Conservation (phyloP, 2,329 filamentous ascomycete genomes). For the Juglanconis sp. region DNA sequence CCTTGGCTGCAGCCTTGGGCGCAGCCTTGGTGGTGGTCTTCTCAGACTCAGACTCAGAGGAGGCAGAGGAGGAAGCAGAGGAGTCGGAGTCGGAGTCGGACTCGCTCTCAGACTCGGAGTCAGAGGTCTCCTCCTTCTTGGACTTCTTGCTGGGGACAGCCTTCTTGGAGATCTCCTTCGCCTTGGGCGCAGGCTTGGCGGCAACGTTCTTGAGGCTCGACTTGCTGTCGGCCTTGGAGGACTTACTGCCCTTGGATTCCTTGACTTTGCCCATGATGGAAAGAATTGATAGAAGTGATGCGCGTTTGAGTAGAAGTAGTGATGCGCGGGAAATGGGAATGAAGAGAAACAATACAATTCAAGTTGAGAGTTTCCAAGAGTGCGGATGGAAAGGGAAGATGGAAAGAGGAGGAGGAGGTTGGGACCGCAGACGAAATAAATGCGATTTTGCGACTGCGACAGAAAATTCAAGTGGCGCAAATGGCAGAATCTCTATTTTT, state of each 20-base stretch:
- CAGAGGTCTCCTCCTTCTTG: slow-evolving; percentile 41
- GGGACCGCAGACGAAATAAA: slow-evolving; percentile 12
- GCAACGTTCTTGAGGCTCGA: slow-evolving; percentile 63
- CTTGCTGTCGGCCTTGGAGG: slow-evolving; percentile 44
- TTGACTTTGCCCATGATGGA: slow-evolving; percentile 65
- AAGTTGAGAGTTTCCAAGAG: slow-evolving; percentile 14
- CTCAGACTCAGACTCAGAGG: slow-evolving; percentile 36
- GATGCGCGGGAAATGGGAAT: slow-evolving; percentile 8
- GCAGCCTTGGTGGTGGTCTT: slow-evolving; percentile 35
- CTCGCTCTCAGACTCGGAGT: slow-evolving; percentile 33
- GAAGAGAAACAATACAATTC: background rate
- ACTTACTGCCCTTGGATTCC: slow-evolving; percentile 52
- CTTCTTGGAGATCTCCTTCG: slow-evolving; percentile 57
- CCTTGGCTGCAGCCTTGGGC: slow-evolving; percentile 32
- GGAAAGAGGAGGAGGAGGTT: background rate
- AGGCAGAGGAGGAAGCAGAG: slow-evolving; percentile 36
- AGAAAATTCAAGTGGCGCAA: slow-evolving; percentile 2
- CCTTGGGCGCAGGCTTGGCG: slow-evolving; percentile 62
- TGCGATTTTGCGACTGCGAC: slow-evolving; percentile 4
- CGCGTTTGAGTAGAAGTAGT: slow-evolving; percentile 3
- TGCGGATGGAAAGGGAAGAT: slow-evolving; percentile 4
- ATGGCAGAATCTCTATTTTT: background rate
- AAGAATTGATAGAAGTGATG: slow-evolving; percentile 15
- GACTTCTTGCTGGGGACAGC: slow-evolving; percentile 43
- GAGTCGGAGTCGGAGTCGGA: slow-evolving; percentile 29